Percentiles rank a stretch among this genome's conserved stretches.
These are phyloP conservation scores for Eimeria necatrix DNA, from an alignment of 169 alveolate species.

Conservation along the genomic window DNA sequence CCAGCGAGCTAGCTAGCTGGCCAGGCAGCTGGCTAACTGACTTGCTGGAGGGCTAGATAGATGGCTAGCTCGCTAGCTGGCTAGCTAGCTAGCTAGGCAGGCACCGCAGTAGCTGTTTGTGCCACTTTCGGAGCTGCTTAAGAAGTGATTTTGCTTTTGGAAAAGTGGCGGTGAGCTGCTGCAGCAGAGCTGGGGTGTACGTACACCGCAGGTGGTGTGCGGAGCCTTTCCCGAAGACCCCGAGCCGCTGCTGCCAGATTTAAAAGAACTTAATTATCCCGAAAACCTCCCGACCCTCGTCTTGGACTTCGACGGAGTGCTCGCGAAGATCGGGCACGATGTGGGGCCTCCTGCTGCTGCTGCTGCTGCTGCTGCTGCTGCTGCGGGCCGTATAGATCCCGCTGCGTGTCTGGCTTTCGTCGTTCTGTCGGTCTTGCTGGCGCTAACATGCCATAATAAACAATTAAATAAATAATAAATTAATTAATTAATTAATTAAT, in stretches of 20 bases:
- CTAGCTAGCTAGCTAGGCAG: constrained; percentile 2
- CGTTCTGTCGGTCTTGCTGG: too few species aligned
- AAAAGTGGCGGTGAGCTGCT: background rate
- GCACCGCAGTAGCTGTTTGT: background rate
- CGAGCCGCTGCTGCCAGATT: constrained; percentile 93
- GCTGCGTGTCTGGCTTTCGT: too few species aligned
- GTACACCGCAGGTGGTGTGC: background rate
- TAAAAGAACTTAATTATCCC: constrained; percentile 92
- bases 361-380: background rate
- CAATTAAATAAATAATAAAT: too few species aligned
- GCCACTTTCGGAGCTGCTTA: background rate
- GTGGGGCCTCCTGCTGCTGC: background rate
- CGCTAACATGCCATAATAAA: too few species aligned
- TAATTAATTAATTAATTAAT: too few species aligned
- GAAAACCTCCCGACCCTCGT: constrained; percentile 95
- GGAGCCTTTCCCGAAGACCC: constrained; percentile 58
- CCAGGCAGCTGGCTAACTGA: background rate
- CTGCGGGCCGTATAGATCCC: too few species aligned
- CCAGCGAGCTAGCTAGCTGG: background rate
- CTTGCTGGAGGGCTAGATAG: background rate
- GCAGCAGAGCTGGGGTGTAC: background rate
- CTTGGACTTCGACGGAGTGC: constrained; percentile 91
- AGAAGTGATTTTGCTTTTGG: background rate
- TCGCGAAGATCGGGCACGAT: constrained; percentile 92
- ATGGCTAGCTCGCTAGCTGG: background rate